Evolutionary conservation across 768 basidiomycete species (phyloP), one percentile per base, ranked within the genome.

Genomic region (Roridomyces roridus): DNA sequence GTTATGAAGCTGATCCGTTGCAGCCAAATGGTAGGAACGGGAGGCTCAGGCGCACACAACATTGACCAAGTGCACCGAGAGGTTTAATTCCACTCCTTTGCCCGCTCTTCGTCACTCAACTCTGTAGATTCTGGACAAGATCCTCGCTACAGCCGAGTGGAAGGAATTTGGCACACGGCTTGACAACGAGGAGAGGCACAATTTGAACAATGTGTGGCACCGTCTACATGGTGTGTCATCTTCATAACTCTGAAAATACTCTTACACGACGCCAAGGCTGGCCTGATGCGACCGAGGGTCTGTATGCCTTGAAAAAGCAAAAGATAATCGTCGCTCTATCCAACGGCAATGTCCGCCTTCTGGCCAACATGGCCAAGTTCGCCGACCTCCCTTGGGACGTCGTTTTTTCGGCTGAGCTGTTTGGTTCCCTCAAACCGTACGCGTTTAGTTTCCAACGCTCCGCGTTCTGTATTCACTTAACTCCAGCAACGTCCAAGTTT

Each of bases 351-450:
- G 75, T 86, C 36, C 72, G 82, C 15, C 69, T 88, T 4, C 75
- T 89, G 3, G 69, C 85, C 0, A 85, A 89, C 64, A 78, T 88
- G 83, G 86, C 88, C 2, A 88, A 85, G 70, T 69, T 80, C 53
- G 80, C 84, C 2, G 72, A 79, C n/a, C 71, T 89, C 6, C 86
- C 87, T 0, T 88, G 85, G 87, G 86, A 89, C 51, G 75, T 76
- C 0, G 69, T 89, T 21, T 78, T 90, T 53, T 87, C 87, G 0
- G 73, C 80, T 2, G 85, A 87, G 49, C 69, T 89, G 23, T 85
- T 88, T 49, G 73, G 77, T 9, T 79, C 81, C 0, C 88, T 80
- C 74, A 89, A 90, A 65, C 85, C 88, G 87, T 88, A 42, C 37
- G 83, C 69, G 34, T 35, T 47, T 41, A 8, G 21, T 21, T 23